Conservation (phyloP, 495 filamentous ascomycete species). For the Xylaria venustula region DNA sequence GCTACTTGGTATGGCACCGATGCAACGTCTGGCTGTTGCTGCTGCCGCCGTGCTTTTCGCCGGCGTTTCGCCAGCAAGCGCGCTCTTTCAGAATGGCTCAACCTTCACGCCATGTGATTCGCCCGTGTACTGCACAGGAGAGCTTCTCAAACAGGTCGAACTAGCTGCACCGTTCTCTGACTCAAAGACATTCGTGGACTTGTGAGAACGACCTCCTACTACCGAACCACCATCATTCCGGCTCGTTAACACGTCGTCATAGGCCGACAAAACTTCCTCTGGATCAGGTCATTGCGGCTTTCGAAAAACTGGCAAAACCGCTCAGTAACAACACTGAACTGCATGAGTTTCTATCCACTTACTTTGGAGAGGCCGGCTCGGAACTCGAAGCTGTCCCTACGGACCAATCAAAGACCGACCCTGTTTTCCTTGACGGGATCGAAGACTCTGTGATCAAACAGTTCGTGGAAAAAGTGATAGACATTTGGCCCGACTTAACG, state of each 20-base stretch:
- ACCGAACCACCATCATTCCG: not conserved
- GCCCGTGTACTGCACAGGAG: constrained; percentile 49
- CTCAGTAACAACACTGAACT: constrained; percentile 49
- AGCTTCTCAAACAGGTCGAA: constrained; percentile 47
- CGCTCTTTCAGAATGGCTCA: constrained; percentile 47
- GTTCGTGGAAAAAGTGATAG: constrained; percentile 47
- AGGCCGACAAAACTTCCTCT: constrained; percentile 48
- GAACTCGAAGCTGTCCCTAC: constrained; percentile 45
- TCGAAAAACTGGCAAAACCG: constrained; percentile 41
- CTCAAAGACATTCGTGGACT: constrained; percentile 53
- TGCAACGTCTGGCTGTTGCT: constrained; percentile 4
- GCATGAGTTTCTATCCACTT: constrained; percentile 39
- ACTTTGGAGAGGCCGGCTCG: constrained; percentile 47
- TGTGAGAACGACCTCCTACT: constrained; percentile 34
- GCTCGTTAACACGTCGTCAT: constrained; percentile 11
- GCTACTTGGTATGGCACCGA: constrained; percentile 4
- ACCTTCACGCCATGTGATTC: constrained; percentile 48
- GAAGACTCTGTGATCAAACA: constrained; percentile 43
- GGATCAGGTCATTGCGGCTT: constrained; percentile 44
- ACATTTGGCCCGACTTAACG: constrained; percentile 53
- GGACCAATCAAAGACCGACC: constrained; percentile 37
- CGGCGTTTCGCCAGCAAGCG: constrained; percentile 15
- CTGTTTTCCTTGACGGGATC: constrained; percentile 43
- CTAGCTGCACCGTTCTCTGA: constrained; percentile 48
- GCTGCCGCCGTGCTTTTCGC: constrained; percentile 25